A percentile compares a stretch with the other conserved stretches of the same genome.
These are phyloP conservation scores for Oemleria cerasiformis DNA, from an alignment of 306 rosid species.

Conservation along the genomic window DNA sequence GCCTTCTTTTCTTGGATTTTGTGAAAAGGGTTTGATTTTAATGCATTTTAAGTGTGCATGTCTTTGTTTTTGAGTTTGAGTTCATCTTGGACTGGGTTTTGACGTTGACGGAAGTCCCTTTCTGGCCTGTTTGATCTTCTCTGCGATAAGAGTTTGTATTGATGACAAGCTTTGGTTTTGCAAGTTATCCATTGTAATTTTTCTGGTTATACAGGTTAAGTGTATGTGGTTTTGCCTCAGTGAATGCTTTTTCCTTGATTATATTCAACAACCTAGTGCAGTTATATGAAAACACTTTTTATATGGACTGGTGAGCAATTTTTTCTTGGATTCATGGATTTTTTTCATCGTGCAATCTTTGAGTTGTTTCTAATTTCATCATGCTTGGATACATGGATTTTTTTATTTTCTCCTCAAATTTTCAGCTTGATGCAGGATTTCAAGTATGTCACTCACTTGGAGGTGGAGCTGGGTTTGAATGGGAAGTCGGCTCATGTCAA, in stretches of 20 bases:
- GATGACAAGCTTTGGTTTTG: constrained; percentile 15
- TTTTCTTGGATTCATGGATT: too few relatives aligned
- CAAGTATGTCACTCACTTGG: too few relatives aligned
- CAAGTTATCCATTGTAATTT: constrained; percentile 14
- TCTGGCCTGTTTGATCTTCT: constrained; percentile 36
- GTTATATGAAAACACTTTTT: neutral
- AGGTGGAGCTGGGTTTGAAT: too few relatives aligned
- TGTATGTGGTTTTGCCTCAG: constrained; percentile 75
- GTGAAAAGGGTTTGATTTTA: constrained; percentile 26
- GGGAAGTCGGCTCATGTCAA: too few relatives aligned
- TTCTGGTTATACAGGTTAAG: constrained; percentile 32
- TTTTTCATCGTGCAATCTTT: too few relatives aligned
- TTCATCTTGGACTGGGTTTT: constrained; percentile 29
- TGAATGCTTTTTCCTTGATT: constrained; percentile 28
- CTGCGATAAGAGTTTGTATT: constrained; percentile 27
- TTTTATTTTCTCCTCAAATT: too few relatives aligned
- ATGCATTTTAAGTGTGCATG: constrained; percentile 31
- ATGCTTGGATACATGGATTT: too few relatives aligned
- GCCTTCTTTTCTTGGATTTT: constrained; percentile 18
- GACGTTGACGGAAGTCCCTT: constrained; percentile 56
- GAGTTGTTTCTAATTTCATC: too few relatives aligned
- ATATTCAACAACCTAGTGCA: constrained; percentile 13
- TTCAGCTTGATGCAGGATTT: too few relatives aligned
- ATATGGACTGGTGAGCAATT: too few relatives aligned
- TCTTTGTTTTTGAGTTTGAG: constrained; percentile 20